A percentile compares a stretch with the other conserved stretches of the same genome.
These are phyloP conservation scores for Fusarium irregulare DNA, from an alignment of 2,329 filamentous ascomycete species.

Conservation along the genomic window DNA sequence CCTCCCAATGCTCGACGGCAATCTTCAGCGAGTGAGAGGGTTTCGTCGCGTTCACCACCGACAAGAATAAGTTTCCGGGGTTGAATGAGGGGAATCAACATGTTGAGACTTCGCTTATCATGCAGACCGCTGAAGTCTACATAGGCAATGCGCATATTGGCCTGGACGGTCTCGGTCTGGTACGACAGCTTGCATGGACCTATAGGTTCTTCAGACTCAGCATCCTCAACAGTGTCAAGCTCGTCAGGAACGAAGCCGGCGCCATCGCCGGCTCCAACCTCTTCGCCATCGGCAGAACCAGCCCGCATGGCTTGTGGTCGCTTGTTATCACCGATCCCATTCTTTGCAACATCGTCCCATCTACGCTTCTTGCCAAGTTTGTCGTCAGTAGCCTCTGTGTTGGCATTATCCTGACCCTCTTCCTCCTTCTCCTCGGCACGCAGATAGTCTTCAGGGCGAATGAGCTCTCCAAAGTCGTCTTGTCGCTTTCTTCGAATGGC, in stretches of 20 bases:
- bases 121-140: constrained; percentile 94
- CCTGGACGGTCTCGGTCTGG: constrained; percentile 69
- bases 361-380: constrained; percentile 91
- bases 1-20: constrained; percentile 73
- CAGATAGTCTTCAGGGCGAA: constrained; percentile 92
- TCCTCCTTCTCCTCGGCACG: constrained; percentile 90
- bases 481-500: constrained; percentile 80
- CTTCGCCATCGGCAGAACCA: constrained; percentile 59
- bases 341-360: constrained; percentile 77
- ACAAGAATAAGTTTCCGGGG: constrained; percentile 96
- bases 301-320: constrained; percentile 63
- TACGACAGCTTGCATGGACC: constrained; percentile 83
- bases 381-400: constrained; percentile 61
- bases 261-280: constrained; percentile 49
- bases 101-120: constrained; percentile 92
- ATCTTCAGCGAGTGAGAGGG: constrained; percentile 79
- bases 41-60: constrained; percentile 83
- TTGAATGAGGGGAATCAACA: constrained; percentile 93
- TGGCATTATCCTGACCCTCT: constrained; percentile 67
- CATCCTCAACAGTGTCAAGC: constrained; percentile 68
- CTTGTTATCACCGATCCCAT: constrained; percentile 63
- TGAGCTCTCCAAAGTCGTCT: constrained; percentile 94
- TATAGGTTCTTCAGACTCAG: constrained; percentile 59
- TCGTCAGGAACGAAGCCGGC: constrained; percentile 63
- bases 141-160: constrained; percentile 83